Base-by-base conservation (phyloP, 331 rosid species). In the Arachis monticola region DNA sequence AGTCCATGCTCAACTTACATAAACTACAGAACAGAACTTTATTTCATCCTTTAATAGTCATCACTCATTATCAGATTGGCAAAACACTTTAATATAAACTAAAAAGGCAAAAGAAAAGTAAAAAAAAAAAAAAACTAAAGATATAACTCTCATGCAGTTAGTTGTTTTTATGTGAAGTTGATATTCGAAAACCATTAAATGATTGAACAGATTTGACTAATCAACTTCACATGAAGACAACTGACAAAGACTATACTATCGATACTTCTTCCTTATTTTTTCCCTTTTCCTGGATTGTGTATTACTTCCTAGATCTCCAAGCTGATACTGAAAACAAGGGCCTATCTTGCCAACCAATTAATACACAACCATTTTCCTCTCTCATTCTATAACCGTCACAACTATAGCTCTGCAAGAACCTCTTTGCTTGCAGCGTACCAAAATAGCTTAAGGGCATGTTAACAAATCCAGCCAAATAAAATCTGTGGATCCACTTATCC, bases 311-410 rank as follows among this genome's bases (percentile, higher is more conserved):
- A 73, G 87, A 73, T 67, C 92, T 85, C 96, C 92, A 89, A 70
- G 92, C 88, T 9, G 96, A 85, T 38, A 89, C 58, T 1, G 92
- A 84, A 75, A 80, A 89, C 72, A 89, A 42, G 5, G 92, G 80
- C 35, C 92, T 70, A 41, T 89, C 96, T 74, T 89, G 92, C 95
- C 96, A 85, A 57, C 86, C 85, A 30, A 89, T 80, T 70, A 83
- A 72, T 6, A 83, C 85, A 55, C 87, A 80, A 4, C 90, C 92
- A 7, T 85, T 89, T 59, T 85, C 87, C 53, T 89, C 90, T 72
- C 71, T 89, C 78, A 89, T 82, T 85, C 44, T 85, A 74, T 89
- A 87, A 27, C 90, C 96, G 11, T 85, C 89, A 79, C 90, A 89
- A 30, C 87, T 88, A 72, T 80, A 85, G 45, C 87, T 84, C 61